Base-by-base conservation (phyloP, 441 rosid species). In the Eugenia klotzschiana region DNA sequence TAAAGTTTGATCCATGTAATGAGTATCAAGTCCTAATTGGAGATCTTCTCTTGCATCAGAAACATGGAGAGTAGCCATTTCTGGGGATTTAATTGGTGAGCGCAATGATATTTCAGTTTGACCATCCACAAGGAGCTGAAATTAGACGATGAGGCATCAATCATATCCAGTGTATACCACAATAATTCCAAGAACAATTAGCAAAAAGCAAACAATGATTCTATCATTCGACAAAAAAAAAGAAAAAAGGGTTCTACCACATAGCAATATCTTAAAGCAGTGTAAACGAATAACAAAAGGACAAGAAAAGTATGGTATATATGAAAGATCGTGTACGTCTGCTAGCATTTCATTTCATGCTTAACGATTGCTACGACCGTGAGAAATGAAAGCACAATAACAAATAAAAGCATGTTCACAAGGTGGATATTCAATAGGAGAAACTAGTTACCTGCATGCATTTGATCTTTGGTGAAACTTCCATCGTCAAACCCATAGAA, bases 111-210 rank as follows among this genome's bases (percentile, higher is more conserved):
- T 80, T 73, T 80, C 82, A 60, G 73, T 81, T 80, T 87, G 85
- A 82, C 85, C 88, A 82, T 86, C 91, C 3, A 84, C 84, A 83
- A 89, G 88, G 9, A 91, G 89, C 91, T 91, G 89, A 60, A 88
- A 56, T 57, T 57, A 84, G 80, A 80, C 25, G 82, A 80, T 80
- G 43, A 46, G 57, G 60, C 54, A 54, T 10, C 77, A 20, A 37
- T 69, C 25, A 69, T 37, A 69, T 69, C 77, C 23, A 33, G 46
- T 37, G n/a, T 22, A 69, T 33, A 40, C 77, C 77, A 69, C 46
- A 37, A 69, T 20, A 43, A 69, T 69, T 69, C 25, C 46, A 69
- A 69, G 15, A 69, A 69, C 46, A 69, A 69, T 37, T 69, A 23
- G 37, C 77, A 37, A 69, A 11, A 37, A 10, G 25, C 25, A 69